A percentile compares a stretch with the other conserved stretches of the same genome.
Evolutionary conservation across 495 filamentous ascomycete genomes (phyloP).

Genomic region (Xylaria curta): DNA sequence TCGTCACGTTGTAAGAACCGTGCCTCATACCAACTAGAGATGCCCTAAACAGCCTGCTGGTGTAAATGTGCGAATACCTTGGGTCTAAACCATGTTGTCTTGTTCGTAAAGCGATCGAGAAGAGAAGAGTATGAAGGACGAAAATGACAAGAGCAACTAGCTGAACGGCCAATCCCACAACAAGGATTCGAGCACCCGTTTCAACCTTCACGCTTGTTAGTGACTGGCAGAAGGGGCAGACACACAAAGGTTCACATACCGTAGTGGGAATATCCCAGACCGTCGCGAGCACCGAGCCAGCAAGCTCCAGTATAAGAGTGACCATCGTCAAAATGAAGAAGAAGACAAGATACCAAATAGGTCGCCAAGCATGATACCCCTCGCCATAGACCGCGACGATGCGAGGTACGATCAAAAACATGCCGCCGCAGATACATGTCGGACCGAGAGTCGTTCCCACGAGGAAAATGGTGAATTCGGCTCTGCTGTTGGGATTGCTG

Average conservation of each 20-base stretch:
- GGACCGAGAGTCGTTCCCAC: conserved; percentile 49
- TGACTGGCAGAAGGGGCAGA: neutral
- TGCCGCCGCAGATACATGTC: conserved; percentile 44
- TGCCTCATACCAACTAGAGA: conserved; percentile 45
- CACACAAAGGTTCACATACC: conserved; percentile 26
- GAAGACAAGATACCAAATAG: conserved; percentile 39
- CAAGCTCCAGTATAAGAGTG: conserved; percentile 45
- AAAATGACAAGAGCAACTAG: conserved; percentile 42
- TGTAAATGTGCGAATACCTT: conserved; percentile 41
- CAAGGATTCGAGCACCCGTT: conserved; percentile 41
- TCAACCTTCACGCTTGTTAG: conserved; percentile 39
- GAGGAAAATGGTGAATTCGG: conserved; percentile 45
- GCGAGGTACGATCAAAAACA: conserved; percentile 46
- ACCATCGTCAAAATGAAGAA: conserved; percentile 42
- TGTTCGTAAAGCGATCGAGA: conserved; percentile 40
- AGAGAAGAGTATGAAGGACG: conserved; percentile 37
- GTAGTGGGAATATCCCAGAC: conserved; percentile 20
- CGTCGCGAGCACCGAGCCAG: conserved; percentile 38
- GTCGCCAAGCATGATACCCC: conserved; percentile 37
- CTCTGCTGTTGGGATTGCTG: conserved; percentile 33
- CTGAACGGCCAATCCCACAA: conserved; percentile 48
- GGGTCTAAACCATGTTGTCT: conserved; percentile 43
- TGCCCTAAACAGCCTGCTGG: conserved; percentile 40
- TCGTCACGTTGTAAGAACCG: neutral
- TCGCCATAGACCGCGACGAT: conserved; percentile 50